Evolutionary conservation across 345 rosid species (phyloP).

Genomic region (Eucalyptus cloeziana): DNA sequence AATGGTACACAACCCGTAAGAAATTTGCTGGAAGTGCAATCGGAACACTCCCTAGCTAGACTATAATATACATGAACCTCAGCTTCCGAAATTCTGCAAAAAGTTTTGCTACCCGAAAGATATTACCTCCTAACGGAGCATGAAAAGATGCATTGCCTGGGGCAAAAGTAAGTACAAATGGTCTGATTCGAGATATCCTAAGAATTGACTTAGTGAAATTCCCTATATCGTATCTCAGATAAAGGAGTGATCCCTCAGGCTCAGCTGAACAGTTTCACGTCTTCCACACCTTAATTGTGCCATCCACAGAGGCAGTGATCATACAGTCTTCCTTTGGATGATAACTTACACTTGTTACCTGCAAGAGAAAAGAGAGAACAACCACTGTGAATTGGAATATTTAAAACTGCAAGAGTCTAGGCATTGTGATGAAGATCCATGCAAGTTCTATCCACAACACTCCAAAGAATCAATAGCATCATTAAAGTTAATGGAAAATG

Average conservation of each 20-base stretch:
- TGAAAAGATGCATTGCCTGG: neutral
- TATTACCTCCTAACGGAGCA: neutral
- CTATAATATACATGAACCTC: neutral
- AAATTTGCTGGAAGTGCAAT: neutral
- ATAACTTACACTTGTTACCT: conserved; percentile 95
- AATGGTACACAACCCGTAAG: neutral
- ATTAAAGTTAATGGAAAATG: neutral
- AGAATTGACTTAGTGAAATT: too few species aligned
- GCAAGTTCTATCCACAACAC: neutral
- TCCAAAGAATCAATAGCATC: neutral
- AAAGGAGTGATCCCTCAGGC: too few species aligned
- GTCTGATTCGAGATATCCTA: too few species aligned
- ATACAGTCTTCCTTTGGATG: conserved; percentile 77
- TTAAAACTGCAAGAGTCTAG: neutral
- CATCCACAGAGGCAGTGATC: conserved; percentile 85
- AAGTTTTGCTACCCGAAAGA: neutral
- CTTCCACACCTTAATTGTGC: conserved; percentile 84
- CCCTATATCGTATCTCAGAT: too few species aligned
- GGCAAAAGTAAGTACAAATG: neutral
- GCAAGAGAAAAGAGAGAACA: neutral
- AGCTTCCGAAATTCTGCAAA: neutral
- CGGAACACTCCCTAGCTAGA: neutral
- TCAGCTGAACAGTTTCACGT: conserved; percentile 10
- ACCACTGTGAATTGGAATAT: neutral
- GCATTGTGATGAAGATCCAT: neutral